Conservation (phyloP, 1,284 basidiomycete genomes). For the Afroboletus lepidellus region DNA sequence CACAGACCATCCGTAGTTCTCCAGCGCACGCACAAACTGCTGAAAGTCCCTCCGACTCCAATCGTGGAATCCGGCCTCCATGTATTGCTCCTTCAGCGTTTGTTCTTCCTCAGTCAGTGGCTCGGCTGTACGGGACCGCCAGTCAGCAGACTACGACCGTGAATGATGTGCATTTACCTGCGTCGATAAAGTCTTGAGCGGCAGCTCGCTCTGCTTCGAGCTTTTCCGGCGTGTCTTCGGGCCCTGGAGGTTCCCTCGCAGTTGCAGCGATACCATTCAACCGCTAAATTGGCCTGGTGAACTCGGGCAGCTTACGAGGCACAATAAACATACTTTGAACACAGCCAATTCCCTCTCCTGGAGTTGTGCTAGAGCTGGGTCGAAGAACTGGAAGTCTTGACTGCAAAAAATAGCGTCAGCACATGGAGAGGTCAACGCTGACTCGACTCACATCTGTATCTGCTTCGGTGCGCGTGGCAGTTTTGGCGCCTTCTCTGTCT, state of each 20-base stretch:
- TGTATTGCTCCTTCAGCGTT: slow-evolving; percentile 75
- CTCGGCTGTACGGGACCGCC: slow-evolving; percentile 53
- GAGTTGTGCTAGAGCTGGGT: slow-evolving; percentile 75
- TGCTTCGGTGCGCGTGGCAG: slow-evolving; percentile 89
- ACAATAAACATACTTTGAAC: slow-evolving; percentile 55
- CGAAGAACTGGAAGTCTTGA: slow-evolving; percentile 98
- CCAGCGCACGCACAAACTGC: slow-evolving; percentile 83
- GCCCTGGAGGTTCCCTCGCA: slow-evolving; percentile 63
- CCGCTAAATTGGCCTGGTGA: slow-evolving; percentile 38
- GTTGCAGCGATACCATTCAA: slow-evolving; percentile 77
- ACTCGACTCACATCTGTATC: slow-evolving; percentile 65
- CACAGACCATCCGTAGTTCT: slow-evolving; percentile 81
- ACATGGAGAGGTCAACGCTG: background rate
- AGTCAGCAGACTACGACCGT: background rate
- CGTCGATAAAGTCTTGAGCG: slow-evolving; percentile 88
- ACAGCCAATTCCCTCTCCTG: slow-evolving; percentile 88
- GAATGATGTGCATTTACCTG: slow-evolving; percentile 43
- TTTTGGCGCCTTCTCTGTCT: slow-evolving; percentile 82
- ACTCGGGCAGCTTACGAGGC: background rate
- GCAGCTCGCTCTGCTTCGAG: slow-evolving; percentile 80
- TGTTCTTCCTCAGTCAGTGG: slow-evolving; percentile 86
- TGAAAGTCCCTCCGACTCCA: slow-evolving; percentile 96
- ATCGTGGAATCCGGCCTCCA: slow-evolving; percentile 80
- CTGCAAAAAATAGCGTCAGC: slow-evolving; percentile 40
- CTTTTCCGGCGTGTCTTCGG: slow-evolving; percentile 79